phyloP scores from a whole-genome alignment of 352 stramenopile genomes.

The Phytophthora vignae region DNA sequence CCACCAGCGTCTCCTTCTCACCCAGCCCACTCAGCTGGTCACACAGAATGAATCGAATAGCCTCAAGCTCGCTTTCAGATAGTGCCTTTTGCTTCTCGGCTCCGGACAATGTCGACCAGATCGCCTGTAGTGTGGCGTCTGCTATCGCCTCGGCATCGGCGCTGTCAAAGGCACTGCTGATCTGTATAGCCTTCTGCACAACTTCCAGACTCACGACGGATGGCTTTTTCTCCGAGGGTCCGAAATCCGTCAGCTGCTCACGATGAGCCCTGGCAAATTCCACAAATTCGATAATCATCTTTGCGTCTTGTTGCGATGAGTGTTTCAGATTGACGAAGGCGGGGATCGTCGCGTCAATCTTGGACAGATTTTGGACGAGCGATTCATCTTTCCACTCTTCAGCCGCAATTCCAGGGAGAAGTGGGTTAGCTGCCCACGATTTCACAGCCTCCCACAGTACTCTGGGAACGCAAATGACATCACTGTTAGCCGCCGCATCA shows the following conservation, averaged over 20 bases:
- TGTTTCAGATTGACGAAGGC: conserved; percentile 45
- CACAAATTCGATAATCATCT: conserved; percentile 44
- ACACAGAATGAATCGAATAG: conserved; percentile 37
- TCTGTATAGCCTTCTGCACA: conserved; percentile 40
- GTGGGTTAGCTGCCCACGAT: conserved; percentile 36
- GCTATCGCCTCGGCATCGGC: conserved; percentile 35
- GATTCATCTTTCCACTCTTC: conserved; percentile 43
- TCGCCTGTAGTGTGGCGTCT: conserved; percentile 33
- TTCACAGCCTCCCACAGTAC: conserved; percentile 53
- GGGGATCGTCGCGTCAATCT: conserved; percentile 43
- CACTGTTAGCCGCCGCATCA: background rate
- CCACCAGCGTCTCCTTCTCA: conserved; percentile 9
- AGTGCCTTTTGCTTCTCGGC: conserved; percentile 6
- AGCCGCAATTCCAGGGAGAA: conserved; percentile 31
- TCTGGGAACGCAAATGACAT: conserved; percentile 39
- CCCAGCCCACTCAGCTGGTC: conserved; percentile 24
- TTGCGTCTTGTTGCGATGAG: conserved; percentile 27
- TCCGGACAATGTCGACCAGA: conserved; percentile 29
- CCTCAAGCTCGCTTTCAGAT: conserved; percentile 10
- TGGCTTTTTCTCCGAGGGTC: conserved; percentile 13
- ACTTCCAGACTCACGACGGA: conserved; percentile 29
- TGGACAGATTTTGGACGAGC: conserved; percentile 24
- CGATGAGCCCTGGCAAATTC: conserved; percentile 25
- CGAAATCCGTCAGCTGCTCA: conserved; percentile 25
- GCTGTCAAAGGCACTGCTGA: conserved; percentile 26